Base-by-base conservation (phyloP, 768 basidiomycete genomes). In the Phaeotremella fagi region DNA sequence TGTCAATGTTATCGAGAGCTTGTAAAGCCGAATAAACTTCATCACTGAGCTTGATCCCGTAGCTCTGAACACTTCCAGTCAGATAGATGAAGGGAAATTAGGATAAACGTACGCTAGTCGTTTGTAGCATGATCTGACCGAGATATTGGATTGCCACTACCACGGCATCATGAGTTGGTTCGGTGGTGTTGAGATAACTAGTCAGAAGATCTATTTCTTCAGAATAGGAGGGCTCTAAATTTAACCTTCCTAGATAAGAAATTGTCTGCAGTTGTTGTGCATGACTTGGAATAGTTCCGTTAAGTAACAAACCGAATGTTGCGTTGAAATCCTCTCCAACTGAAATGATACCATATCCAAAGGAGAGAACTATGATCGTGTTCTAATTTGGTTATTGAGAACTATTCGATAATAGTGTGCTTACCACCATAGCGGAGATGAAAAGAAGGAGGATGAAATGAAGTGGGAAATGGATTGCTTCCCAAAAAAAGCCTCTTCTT, bases 381-480 rank as follows among this genome's bases (percentile, higher is more conserved):
- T 69, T 69, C 66, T 64, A 46, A 23, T 1, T 2, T 7, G 9
- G 29, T 54, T 25, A 2, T n/a, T 28, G 11, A 20, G 11, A 48
- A 41, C 18, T 31, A 23, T n/a, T n/a, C n/a, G 18, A 24, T 6
- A 6, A 5, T n/a, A n/a, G n/a, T n/a, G n/a, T 12, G 57, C 66
- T 50, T 28, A 64, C 66, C 5, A 64, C 64, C 47, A 69, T 55
- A 5, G 67, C 56, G 0, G 64, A 61, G 4, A 69, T 43, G 12
- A 69, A 42, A 1, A 66, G 50, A 18, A 69, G 45, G 2, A 69
- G 54, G 6, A 50, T 48, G 54, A 66, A 66, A 45, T 59, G 61
- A 7, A 69, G 56, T 3, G 64, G 61, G 31, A 66, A 64, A 43
- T 69, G 67, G 4, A 66, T 12, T 11, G 50, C 24, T 38, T 66